Base-by-base conservation (phyloP, 495 filamentous ascomycete genomes). In the Penicillium subrubescens region DNA sequence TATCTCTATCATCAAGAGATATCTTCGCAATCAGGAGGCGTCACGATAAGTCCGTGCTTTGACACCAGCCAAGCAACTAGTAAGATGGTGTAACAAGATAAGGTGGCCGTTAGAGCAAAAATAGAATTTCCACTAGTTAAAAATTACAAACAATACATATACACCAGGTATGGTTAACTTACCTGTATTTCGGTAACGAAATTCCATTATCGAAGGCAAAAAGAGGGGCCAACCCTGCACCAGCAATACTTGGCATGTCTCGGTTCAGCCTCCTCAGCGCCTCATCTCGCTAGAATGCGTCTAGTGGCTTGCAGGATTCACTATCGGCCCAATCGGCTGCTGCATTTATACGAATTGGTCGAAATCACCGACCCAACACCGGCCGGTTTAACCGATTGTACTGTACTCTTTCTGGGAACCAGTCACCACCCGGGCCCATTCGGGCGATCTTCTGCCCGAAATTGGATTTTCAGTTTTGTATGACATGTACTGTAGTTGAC, bases 311-410 rank as follows among this genome's bases (percentile, higher is more conserved):
- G 48, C 57, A 54, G 44, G 44, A 19, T 65, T 65, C 66, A 61
- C 59, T 65, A 68, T 68, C 66, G 53, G 46, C 29, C 62, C 66
- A 61, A 65, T 68, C 61, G 64, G 59, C 15, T 48, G 29, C 27
- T 27, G 51, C n/a, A 10, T 46, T 15, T 41, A 50, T 39, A 48
- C 57, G 57, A 60, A 8, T 31, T 11, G 8, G n/a, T 25, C 48
- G 25, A 52, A 15, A 37, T 15, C 19, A 21, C 53, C 29, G 53
- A 14, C 31, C 53, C 27, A 50, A 50, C 21, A 23, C 52, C 51
- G 51, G 51, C 31, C 48, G 27, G 25, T 33, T 4, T 31, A 14
- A 35, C 52, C 53, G 53, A 56, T 33, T 33, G 2, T 8, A 37
- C 15, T 3, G 2, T 8, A 37, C 15, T 21, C n/a, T 31, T 21